phyloP scores from a whole-genome alignment of 2,329 filamentous ascomycete species.

The Pezicula rhizophila region DNA sequence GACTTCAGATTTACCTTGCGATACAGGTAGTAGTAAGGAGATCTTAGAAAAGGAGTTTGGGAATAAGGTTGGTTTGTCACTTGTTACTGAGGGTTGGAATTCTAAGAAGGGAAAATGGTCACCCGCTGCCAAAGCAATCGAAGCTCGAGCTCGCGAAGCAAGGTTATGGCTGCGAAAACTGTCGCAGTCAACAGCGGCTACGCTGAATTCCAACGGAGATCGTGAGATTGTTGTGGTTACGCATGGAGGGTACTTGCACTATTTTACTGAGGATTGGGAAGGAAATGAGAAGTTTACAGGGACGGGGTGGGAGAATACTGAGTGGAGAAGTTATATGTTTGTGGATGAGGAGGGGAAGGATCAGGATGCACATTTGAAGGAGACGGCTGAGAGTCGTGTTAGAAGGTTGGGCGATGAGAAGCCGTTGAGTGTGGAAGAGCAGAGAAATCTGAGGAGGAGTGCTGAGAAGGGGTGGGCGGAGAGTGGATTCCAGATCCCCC shows the following conservation, averaged over 20 bases:
- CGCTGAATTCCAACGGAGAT: conserved; percentile 34
- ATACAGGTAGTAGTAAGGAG: conserved; percentile 58
- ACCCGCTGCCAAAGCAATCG: conserved; percentile 10
- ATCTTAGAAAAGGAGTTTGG: conserved; percentile 56
- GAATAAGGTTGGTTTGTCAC: conserved; percentile 51
- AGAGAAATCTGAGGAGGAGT: conserved; percentile 17
- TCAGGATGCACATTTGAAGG: conserved; percentile 17
- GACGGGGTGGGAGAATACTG: conserved; percentile 27
- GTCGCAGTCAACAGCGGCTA: not conserved
- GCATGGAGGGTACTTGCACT: conserved; percentile 80
- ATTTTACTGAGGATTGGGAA: conserved; percentile 75
- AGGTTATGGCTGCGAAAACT: conserved; percentile 51
- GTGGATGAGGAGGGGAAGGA: conserved; percentile 5
- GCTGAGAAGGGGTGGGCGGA: conserved; percentile 17
- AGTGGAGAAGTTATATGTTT: conserved; percentile 24
- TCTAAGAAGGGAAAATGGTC: conserved; percentile 44
- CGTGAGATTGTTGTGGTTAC: conserved; percentile 69
- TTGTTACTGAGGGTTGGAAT: conserved; percentile 65
- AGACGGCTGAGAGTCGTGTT: conserved; percentile 20
- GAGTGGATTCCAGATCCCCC: conserved; percentile 12
- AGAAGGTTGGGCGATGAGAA: conserved; percentile 18
- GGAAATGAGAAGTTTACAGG: conserved; percentile 32
- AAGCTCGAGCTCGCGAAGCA: conserved; percentile 44
- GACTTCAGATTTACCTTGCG: conserved; percentile 67
- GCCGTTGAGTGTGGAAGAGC: conserved; percentile 18